A percentile compares a stretch with the other conserved stretches of the same genome.
These are phyloP conservation scores for Avena sativa DNA, from an alignment of 176 grass and related monocot genomes.

Conservation along the genomic window DNA sequence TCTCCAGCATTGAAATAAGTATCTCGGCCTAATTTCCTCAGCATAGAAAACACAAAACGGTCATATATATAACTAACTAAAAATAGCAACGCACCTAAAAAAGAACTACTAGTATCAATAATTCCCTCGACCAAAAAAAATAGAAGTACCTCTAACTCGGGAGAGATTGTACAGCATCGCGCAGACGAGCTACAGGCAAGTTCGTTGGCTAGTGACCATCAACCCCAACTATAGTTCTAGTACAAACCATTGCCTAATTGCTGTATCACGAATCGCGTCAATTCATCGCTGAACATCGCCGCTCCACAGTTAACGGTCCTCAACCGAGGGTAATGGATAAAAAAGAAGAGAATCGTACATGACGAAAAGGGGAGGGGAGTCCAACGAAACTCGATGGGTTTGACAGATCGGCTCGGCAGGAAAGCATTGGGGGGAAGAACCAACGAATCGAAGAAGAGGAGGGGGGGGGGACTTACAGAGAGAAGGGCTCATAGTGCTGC, in stretches of 20 bases:
- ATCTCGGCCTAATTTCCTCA: background rate
- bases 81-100: background rate
- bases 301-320: background rate
- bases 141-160: background rate
- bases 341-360: background rate
- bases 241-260: background rate
- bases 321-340: background rate
- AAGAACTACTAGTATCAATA: background rate
- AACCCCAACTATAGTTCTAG: too few relatives aligned
- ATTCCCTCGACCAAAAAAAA: background rate
- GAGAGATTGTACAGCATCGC: background rate
- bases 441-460: background rate
- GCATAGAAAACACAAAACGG: background rate
- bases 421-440: too few relatives aligned
- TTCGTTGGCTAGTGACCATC: too few relatives aligned
- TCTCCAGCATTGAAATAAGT: too few relatives aligned
- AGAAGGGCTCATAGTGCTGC: conserved; percentile 41
- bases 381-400: background rate
- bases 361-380: too few relatives aligned
- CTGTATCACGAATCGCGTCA: background rate
- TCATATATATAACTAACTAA: background rate
- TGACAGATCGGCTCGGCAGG: conserved; percentile 20
- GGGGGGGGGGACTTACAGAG: conserved; percentile 29
- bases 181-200: too few relatives aligned
- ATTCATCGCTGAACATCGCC: background rate